Conservation (phyloP, 176 grass and related monocot genomes). For the Aechmea fasciata region DNA sequence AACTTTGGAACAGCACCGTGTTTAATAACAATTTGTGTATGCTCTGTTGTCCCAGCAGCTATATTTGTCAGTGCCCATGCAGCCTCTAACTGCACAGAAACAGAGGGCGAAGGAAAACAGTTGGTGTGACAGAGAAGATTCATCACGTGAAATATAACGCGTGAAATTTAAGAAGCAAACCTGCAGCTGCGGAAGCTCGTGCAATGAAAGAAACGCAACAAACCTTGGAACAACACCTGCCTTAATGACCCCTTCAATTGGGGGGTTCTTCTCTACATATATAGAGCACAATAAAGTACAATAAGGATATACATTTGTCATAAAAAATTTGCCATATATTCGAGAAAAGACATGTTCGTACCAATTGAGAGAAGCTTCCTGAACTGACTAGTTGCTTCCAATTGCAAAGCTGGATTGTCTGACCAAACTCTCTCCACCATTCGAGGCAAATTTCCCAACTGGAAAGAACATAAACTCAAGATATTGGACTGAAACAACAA, state of each 20-base stretch:
- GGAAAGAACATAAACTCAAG: constrained; percentile 33
- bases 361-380: constrained; percentile 71
- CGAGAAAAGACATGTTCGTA: constrained; percentile 25
- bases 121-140: background rate
- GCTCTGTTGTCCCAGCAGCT: constrained; percentile 57
- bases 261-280: constrained; percentile 41
- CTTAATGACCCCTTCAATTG: constrained; percentile 54
- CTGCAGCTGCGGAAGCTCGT: constrained; percentile 61
- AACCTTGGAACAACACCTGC: constrained; percentile 56
- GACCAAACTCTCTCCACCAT: constrained; percentile 56
- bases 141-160: background rate
- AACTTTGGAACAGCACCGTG: constrained; percentile 50
- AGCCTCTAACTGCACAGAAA: constrained; percentile 53
- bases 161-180: constrained; percentile 17
- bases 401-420: constrained; percentile 40
- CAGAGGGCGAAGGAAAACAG: background rate
- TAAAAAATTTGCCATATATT: constrained; percentile 9
- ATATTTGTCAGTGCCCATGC: constrained; percentile 85
- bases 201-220: constrained; percentile 60
- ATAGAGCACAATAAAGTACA: background rate
- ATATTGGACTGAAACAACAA: constrained; percentile 17
- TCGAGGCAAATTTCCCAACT: constrained; percentile 51
- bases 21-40: constrained; percentile 60
- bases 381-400: constrained; percentile 61
- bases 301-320: background rate